Percentiles rank a stretch among this genome's conserved stretches.
phyloP scores from a whole-genome alignment of 371 early-diverging fungal species.

The Rhizopus stolonifer region DNA sequence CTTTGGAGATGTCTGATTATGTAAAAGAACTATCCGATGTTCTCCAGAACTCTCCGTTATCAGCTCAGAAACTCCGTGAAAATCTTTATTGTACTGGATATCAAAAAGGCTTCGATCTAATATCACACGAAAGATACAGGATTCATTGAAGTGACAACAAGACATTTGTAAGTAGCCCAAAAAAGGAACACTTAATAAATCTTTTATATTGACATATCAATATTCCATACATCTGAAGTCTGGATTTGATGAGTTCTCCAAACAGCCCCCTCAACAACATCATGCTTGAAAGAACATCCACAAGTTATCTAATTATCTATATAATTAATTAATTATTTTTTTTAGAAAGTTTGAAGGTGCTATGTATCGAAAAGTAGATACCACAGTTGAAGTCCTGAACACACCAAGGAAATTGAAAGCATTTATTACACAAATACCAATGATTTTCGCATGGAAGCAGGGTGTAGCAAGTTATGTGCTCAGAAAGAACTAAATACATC shows the following conservation, averaged over 20 bases:
- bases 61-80: no score
- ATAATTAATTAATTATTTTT: constrained; percentile 18
- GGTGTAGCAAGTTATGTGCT: constrained; percentile 3
- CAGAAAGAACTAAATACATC: no score
- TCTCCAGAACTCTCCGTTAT: no score
- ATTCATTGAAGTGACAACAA: no score
- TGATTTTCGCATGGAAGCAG: constrained; percentile 12
- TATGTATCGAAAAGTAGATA: constrained; percentile 11
- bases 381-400: constrained; percentile 6
- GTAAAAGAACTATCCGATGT: no score
- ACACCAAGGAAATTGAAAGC: constrained; percentile 11
- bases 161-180: constrained; percentile 5
- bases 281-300: constrained; percentile 15
- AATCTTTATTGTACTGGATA: no score
- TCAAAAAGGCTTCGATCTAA: no score
- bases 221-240: constrained; percentile 15
- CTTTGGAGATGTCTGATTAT: no score
- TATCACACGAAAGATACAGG: no score
- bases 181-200: neutral
- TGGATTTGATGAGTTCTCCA: constrained; percentile 14
- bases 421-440: constrained; percentile 9
- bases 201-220: constrained; percentile 14
- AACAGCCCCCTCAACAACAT: constrained; percentile 7
- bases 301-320: constrained; percentile 15
- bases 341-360: neutral